phyloP scores from a whole-genome alignment of 306 rosid genomes.

The Albizia julibrissin region DNA sequence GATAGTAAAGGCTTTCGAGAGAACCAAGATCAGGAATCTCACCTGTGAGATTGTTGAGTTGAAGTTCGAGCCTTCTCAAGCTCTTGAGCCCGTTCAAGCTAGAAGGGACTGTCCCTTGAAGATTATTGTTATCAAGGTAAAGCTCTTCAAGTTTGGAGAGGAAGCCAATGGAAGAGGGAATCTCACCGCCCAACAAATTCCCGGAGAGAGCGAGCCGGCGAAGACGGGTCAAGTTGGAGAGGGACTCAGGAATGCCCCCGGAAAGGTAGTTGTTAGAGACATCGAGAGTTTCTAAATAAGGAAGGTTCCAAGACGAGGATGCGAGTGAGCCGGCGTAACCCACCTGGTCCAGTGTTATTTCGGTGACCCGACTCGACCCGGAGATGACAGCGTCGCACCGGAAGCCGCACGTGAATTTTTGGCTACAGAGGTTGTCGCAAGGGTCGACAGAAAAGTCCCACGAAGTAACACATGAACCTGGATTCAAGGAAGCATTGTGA shows the following conservation, averaged over 20 bases:
- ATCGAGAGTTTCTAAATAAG: slow-evolving; percentile 71
- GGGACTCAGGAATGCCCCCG: slow-evolving; percentile 55
- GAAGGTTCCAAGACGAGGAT: slow-evolving; percentile 55
- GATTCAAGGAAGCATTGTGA: slow-evolving; percentile 4
- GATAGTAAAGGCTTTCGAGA: slow-evolving; percentile 45
- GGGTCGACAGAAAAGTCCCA: slow-evolving; percentile 42
- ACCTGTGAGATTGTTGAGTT: slow-evolving; percentile 59
- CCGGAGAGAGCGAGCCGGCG: slow-evolving; percentile 57
- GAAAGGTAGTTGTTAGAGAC: slow-evolving; percentile 68
- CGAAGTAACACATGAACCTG: slow-evolving; percentile 1
- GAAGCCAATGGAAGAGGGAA: slow-evolving; percentile 54
- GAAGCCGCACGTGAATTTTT: slow-evolving; percentile 77
- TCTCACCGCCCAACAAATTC: slow-evolving; percentile 61
- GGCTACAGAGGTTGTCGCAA: slow-evolving; percentile 72
- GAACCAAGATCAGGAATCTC: slow-evolving; percentile 49
- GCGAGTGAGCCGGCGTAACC: slow-evolving; percentile 65
- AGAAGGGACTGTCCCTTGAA: slow-evolving; percentile 55
- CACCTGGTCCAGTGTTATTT: slow-evolving; percentile 81
- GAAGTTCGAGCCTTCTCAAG: slow-evolving; percentile 64
- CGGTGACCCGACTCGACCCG: slow-evolving; percentile 59
- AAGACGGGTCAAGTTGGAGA: slow-evolving; percentile 40
- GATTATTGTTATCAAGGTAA: slow-evolving; percentile 64
- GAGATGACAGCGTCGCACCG: slow-evolving; percentile 63
- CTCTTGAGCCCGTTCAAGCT: slow-evolving; percentile 39
- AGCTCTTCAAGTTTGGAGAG: slow-evolving; percentile 64